phyloP scores from a whole-genome alignment of 768 basidiomycete species.

The Phylloporus rhodoxanthus region DNA sequence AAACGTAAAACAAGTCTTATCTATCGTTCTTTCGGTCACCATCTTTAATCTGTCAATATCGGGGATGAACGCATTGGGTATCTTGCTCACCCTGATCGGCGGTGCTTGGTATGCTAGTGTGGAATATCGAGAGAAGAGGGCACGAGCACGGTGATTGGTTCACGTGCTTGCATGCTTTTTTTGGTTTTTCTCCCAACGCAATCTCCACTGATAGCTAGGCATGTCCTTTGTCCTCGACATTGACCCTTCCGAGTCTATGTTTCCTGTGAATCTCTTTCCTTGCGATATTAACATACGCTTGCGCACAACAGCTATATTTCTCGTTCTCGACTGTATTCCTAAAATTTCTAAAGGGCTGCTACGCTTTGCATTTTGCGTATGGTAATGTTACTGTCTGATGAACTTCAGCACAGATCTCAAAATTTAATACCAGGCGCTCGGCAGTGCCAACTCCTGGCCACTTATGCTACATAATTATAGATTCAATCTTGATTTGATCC shows the following conservation, averaged over 20 bases:
- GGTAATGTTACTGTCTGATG: background rate
- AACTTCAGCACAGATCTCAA: background rate
- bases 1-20: slow-evolving; percentile 91
- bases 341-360: background rate
- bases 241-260: background rate
- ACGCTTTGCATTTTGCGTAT: background rate
- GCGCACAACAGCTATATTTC: slow-evolving; percentile 3
- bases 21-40: slow-evolving; percentile 74
- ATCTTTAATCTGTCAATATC: slow-evolving; percentile 84
- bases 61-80: slow-evolving; percentile 74
- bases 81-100: slow-evolving; percentile 76
- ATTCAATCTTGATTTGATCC: background rate
- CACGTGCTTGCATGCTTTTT: background rate
- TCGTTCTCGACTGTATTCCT: background rate
- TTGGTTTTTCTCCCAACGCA: background rate
- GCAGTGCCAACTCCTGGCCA: background rate
- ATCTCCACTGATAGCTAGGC: background rate
- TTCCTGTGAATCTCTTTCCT: background rate
- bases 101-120: slow-evolving; percentile 77
- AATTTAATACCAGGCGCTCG: background rate
- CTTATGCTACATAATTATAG: too few relatives aligned
- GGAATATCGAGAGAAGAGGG: slow-evolving; percentile 49
- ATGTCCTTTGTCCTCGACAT: background rate
- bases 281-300: background rate
- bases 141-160: slow-evolving; percentile 14